Percentiles rank a stretch among this genome's conserved stretches.
Evolutionary conservation across 2,329 filamentous ascomycete species (phyloP).

Genomic region (Tolypocladium tropicale): DNA sequence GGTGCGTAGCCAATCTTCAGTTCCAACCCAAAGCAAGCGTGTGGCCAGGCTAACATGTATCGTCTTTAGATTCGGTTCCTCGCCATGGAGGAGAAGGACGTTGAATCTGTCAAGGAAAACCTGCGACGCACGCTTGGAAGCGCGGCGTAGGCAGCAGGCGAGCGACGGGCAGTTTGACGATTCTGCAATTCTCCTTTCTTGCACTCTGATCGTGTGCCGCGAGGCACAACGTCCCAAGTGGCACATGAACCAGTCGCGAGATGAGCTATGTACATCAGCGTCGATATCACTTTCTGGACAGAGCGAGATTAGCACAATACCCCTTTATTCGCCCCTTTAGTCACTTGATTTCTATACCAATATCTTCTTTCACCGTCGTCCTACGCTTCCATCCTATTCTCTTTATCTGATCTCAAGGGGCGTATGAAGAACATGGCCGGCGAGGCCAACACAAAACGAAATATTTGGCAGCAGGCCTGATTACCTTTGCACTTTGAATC

Average conservation of each 20-base stretch:
- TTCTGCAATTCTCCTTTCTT: neutral
- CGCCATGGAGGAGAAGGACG: slow-evolving; percentile 48
- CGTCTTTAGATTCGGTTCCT: slow-evolving; percentile 52
- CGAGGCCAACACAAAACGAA: too few relatives aligned
- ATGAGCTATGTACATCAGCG: neutral
- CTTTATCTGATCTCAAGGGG: too few relatives aligned
- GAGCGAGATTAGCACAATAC: neutral
- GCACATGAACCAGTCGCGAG: too few relatives aligned
- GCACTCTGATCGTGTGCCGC: too few relatives aligned
- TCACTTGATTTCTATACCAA: neutral
- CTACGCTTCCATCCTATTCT: neutral
- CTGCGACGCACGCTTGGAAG: slow-evolving; percentile 39
- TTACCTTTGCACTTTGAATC: neutral
- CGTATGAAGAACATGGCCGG: too few relatives aligned
- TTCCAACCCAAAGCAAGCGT: too few relatives aligned
- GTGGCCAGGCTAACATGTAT: neutral
- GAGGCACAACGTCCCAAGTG: neutral
- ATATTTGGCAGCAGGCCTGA: slow-evolving; percentile 3
- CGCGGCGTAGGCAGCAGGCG: slow-evolving; percentile 8
- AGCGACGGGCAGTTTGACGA: neutral
- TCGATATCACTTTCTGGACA: neutral
- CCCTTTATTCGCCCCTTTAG: neutral
- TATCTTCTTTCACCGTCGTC: neutral
- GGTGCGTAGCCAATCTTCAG: slow-evolving; percentile 35
- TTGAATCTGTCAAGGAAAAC: slow-evolving; percentile 48